Percentiles rank a stretch among this genome's conserved stretches.
Evolutionary conservation across 371 early-diverging fungal genomes (phyloP).

Genomic region (Mortierella sp.): DNA sequence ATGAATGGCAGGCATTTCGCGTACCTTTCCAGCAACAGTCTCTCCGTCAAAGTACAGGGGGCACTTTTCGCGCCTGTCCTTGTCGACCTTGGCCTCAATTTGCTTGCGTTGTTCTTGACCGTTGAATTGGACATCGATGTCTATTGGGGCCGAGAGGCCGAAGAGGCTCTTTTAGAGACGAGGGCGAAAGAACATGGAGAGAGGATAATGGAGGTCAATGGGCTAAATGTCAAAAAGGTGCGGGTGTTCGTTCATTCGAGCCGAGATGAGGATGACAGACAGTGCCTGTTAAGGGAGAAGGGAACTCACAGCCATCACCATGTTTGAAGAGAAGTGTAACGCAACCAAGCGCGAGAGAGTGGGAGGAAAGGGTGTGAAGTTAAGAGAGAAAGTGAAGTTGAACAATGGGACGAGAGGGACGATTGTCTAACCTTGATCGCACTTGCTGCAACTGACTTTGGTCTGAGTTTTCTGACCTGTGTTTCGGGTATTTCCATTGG

Average conservation of each 20-base stretch:
- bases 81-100: conserved; percentile 92
- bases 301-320: conserved; percentile 46
- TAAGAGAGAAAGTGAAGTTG: not conserved
- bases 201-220: not conserved
- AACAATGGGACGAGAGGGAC: not conserved
- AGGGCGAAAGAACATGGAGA: not conserved
- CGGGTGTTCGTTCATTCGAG: too few species aligned
- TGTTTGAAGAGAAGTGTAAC: conserved; percentile 6
- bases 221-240: not conserved
- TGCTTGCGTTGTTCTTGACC: conserved; percentile 83
- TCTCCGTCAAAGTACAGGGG: conserved; percentile 99
- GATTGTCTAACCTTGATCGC: conserved; percentile 9
- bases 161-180: conserved; percentile 74
- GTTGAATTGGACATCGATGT: conserved; percentile 86
- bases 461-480: not conserved
- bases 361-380: not conserved
- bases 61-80: conserved; percentile 85
- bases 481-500: not conserved
- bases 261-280: not conserved
- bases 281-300: not conserved
- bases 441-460: conserved; percentile 7
- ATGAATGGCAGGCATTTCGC: not conserved
- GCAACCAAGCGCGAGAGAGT: conserved; percentile 1
- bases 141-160: conserved; percentile 88
- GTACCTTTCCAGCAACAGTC: conserved; percentile 92